Evolutionary conservation across 1,284 basidiomycete genomes (phyloP), one percentile per base, ranked within the genome.

Genomic region (Retiboletus flavoniger): DNA sequence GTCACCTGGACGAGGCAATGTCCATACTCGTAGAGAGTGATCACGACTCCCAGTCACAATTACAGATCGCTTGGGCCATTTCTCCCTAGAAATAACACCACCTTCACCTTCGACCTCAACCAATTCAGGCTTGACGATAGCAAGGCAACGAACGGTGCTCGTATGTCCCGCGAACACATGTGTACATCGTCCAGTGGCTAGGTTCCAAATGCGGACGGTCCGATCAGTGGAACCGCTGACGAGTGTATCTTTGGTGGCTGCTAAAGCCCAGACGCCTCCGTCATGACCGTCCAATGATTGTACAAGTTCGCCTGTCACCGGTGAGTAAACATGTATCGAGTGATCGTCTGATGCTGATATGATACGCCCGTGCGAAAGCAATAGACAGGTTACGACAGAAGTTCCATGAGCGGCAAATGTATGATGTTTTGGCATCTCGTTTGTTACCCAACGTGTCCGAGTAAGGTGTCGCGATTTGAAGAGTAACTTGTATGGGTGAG

Each of bases 21-120:
- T 86, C 95, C 95, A 98, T 0, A 98, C 91, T 41, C 95, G 77
- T 29, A 98, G 74, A 0, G 92, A 89, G 64, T 92, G 89, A 69
- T 98, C 95, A 60, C 95, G 78, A 68, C 93, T 95, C 10, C 95
- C 95, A 1, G 95, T 97, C 13, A 97, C 94, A 58, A 98, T 93
- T 64, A 96, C 74, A 13, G 95, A 82, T 51, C 88, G 78, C 66
- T 93, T 93, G 7, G 89, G 90, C 89, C 90, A 92, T 63, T 82
- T 87, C 70, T 91, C 88, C 56, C 80, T 80, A 40, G 74, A 75
- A 26, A 84, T 72, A 38, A 78, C 73, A 7, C 84, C 85, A 3
- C 74, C 73, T 52, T 85, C 80, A 35, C 79, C 76, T 69, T 86
- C 84, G 10, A 88, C 76, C 51, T 90, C 85, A 5, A 92, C 78